Evolutionary conservation across 306 rosid species (phyloP).

Genomic region (Cicer cuneatum): DNA sequence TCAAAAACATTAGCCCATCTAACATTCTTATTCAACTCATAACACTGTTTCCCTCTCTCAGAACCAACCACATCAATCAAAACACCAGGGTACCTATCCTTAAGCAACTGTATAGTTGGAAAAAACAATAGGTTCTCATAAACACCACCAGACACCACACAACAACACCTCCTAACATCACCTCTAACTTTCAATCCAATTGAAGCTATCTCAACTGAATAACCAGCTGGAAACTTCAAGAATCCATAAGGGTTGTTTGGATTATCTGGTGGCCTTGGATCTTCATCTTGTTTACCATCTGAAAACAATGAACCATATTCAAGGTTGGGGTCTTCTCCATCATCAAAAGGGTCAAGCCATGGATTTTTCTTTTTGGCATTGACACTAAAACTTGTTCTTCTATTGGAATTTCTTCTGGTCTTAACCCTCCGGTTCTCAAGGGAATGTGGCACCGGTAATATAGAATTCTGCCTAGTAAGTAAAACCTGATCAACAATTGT

Average conservation of each 20-base stretch:
- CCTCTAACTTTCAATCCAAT: slow-evolving; percentile 72
- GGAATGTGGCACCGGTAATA: too few species aligned
- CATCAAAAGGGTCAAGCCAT: slow-evolving; percentile 87
- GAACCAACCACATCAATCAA: slow-evolving; percentile 67
- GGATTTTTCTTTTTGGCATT: slow-evolving; percentile 67
- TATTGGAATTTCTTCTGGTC: not conserved
- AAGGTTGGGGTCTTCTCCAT: slow-evolving; percentile 74
- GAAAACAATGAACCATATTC: slow-evolving; percentile 71
- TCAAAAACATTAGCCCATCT: slow-evolving; percentile 83
- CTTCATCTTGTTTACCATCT: slow-evolving; percentile 89
- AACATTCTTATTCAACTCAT: slow-evolving; percentile 87
- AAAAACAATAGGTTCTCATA: slow-evolving; percentile 81
- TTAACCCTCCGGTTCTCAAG: too few species aligned
- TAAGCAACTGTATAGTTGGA: slow-evolving; percentile 76
- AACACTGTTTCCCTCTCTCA: slow-evolving; percentile 77
- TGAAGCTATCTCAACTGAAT: slow-evolving; percentile 72
- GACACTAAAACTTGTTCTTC: slow-evolving; percentile 43
- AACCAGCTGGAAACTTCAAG: slow-evolving; percentile 82
- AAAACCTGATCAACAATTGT: too few species aligned
- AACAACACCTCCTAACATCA: slow-evolving; percentile 86
- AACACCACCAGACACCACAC: slow-evolving; percentile 82
- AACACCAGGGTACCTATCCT: slow-evolving; percentile 88
- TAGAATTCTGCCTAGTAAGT: too few species aligned
- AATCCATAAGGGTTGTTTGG: slow-evolving; percentile 76
- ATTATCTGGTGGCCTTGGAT: slow-evolving; percentile 76